Base-by-base conservation (phyloP, 805 yeast genomes). In the Suhomyces sp. region DNA sequence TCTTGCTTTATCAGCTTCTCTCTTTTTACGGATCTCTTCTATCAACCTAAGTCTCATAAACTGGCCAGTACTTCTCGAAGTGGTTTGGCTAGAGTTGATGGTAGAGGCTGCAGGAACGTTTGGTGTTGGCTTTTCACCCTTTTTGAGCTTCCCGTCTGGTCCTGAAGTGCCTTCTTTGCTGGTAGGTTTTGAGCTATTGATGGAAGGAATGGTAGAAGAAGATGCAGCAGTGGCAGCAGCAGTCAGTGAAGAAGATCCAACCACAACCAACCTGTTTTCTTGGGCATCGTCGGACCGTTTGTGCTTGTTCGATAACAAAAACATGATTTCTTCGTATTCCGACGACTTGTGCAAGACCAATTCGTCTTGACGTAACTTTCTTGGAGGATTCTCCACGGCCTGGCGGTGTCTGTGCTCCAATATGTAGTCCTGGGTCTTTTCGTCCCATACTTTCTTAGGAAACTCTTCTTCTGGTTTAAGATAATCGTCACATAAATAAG, bases 281-380 rank as follows among this genome's bases (percentile, higher is more conserved):
- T 66, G 66, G 0, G 59, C 55, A 27, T 76, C 78, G 47, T 72
- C 77, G 23, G 72, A 65, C 47, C 66, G 67, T 53, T 69, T 74
- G 55, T 72, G 67, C 54, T 71, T 74, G 54, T 69, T 70, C 3
- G 78, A 73, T 38, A 76, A 65, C 47, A 76, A 63, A 51, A 74
- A 67, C 98, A 93, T 93, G 65, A 91, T 76, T 64, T 90, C 96
- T 68, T 94, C 98, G 71, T 88, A 90, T 58, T 90, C 96, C 2
- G 76, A 69, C 1, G 92, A 84, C 60, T 88, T 88, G 65, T 90
- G 96, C 38, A 77, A 50, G 3, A 73, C 67, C 57, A 74, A 56
- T 55, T 72, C 77, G 49, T 76, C 79, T 57, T 70, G 76, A 56
- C 74, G 77, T 54, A 75, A 64, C 57, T 71, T 73, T 38, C 78